Evolutionary conservation across 352 stramenopile genomes (phyloP).

Genomic region (Globisporangium lucens): DNA sequence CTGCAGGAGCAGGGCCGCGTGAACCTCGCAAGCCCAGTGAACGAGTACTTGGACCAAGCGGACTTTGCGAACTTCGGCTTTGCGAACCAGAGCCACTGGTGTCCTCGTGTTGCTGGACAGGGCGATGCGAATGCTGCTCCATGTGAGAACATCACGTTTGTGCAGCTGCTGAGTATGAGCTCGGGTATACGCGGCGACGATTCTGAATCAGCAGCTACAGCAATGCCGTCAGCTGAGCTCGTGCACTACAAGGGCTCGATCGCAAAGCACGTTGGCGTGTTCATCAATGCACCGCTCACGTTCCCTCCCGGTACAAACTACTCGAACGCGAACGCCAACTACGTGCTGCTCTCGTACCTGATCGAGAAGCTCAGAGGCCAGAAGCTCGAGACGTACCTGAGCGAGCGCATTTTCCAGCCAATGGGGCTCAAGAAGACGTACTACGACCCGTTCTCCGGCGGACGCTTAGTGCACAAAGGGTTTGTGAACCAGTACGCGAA

Average conservation of each 20-base stretch:
- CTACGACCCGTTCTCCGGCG: slow-evolving; percentile 45
- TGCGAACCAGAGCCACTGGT: slow-evolving; percentile 49
- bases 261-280: slow-evolving; percentile 33
- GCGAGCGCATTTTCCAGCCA: slow-evolving; percentile 32
- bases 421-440: slow-evolving; percentile 39
- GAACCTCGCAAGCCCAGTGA: slow-evolving; percentile 31
- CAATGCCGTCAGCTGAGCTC: slow-evolving; percentile 5
- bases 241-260: slow-evolving; percentile 27
- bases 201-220: neutral
- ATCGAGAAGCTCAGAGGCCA: slow-evolving; percentile 57
- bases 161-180: slow-evolving; percentile 62
- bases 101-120: slow-evolving; percentile 26
- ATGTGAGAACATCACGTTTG: slow-evolving; percentile 56
- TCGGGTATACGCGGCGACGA: slow-evolving; percentile 38
- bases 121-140: neutral
- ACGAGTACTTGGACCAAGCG: slow-evolving; percentile 27
- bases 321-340: slow-evolving; percentile 50
- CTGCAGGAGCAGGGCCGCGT: slow-evolving; percentile 48
- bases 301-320: slow-evolving; percentile 55
- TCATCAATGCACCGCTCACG: slow-evolving; percentile 49
- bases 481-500: slow-evolving; percentile 56
- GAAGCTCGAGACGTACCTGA: slow-evolving; percentile 35
- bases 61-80: slow-evolving; percentile 52
- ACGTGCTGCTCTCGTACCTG: slow-evolving; percentile 56
- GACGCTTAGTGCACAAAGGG: slow-evolving; percentile 21